phyloP scores from a whole-genome alignment of 1,139 yeast species.

The Meyerozyma guilliermondii region DNA sequence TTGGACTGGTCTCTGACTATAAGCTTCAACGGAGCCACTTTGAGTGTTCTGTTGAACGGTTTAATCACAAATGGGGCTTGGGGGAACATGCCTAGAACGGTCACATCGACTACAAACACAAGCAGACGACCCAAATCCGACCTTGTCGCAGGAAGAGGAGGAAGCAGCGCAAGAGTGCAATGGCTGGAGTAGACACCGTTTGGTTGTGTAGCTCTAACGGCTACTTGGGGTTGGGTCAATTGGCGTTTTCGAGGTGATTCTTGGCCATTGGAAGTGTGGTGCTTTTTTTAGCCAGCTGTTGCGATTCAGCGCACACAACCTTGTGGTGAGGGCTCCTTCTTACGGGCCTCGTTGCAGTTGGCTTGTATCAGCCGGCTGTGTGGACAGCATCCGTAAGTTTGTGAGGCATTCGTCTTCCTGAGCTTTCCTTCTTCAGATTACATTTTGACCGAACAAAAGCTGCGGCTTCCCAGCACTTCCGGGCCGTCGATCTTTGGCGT shows the following conservation, averaged over 20 bases:
- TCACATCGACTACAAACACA: not conserved
- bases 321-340: not conserved
- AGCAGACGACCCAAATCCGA: not conserved
- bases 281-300: too few species aligned
- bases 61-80: slow-evolving; percentile 18
- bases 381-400: too few species aligned
- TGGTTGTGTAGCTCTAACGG: not conserved
- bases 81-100: not conserved
- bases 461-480: not conserved
- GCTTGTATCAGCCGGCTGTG: not conserved
- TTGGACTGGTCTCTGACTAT: slow-evolving; percentile 12
- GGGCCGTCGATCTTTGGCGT: not conserved
- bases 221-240: not conserved
- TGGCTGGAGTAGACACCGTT: not conserved
- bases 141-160: not conserved
- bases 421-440: not conserved
- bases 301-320: too few species aligned
- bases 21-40: slow-evolving; percentile 21
- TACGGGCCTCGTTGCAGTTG: too few species aligned
- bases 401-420: too few species aligned
- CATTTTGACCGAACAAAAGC: not conserved
- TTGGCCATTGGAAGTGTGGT: not conserved
- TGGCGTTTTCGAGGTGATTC: not conserved
- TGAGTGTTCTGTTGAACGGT: slow-evolving; percentile 27
- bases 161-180: not conserved